phyloP scores from a whole-genome alignment of 495 filamentous ascomycete genomes.

The Articulospora tetracladia region DNA sequence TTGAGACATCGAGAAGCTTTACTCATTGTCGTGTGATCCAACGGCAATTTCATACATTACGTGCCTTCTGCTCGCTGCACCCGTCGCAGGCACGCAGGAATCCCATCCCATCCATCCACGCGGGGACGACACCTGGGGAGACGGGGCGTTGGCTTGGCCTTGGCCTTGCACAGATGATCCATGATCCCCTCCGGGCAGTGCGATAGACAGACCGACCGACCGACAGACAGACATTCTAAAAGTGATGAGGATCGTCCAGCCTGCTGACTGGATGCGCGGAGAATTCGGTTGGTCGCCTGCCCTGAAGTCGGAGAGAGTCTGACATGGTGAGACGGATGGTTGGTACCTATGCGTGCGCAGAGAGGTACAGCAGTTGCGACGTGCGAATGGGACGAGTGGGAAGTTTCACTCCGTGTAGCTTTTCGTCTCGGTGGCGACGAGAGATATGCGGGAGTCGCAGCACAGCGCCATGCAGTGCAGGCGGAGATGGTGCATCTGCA shows the following conservation, averaged over 20 bases:
- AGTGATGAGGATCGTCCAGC: background rate
- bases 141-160: no score
- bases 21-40: background rate
- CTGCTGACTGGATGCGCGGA: background rate
- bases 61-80: no score
- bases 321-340: background rate
- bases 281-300: background rate
- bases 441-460: background rate
- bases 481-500: background rate
- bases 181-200: no score
- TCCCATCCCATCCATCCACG: no score
- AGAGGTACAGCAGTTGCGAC: background rate
- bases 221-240: background rate
- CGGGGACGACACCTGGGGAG: background rate
- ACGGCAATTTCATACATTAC: background rate
- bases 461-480: no score
- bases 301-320: background rate
- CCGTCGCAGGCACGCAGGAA: no score
- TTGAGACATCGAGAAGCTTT: background rate
- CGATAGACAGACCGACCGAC: no score
- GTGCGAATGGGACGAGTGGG: background rate
- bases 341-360: background rate
- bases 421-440: background rate
- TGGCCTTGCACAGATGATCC: no score
- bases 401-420: background rate